phyloP scores from a whole-genome alignment of 2,329 filamentous ascomycete genomes.

The Fusarium longipes region DNA sequence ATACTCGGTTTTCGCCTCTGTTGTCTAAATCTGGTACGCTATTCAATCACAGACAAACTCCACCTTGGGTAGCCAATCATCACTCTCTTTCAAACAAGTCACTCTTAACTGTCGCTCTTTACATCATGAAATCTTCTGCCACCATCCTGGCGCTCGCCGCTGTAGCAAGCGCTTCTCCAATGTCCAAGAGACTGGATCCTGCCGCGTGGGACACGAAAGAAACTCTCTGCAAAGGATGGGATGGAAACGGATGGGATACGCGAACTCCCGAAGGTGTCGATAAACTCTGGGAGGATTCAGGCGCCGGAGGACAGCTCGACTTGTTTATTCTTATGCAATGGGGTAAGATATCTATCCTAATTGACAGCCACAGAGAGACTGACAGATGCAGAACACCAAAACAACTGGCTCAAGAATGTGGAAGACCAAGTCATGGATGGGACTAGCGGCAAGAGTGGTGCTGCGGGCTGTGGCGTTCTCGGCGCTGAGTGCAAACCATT shows the following conservation, averaged over 20 bases:
- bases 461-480: conserved; percentile 1
- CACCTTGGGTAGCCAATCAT: not conserved
- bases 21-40: not conserved
- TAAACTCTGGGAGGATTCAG: not conserved
- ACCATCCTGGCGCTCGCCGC: conserved; percentile 1
- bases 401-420: conserved; percentile 25
- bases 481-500: conserved; percentile 1
- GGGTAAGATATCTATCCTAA: not conserved
- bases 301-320: conserved; percentile 12
- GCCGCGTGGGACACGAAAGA: conserved; percentile 5
- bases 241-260: conserved; percentile 5
- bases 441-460: conserved; percentile 12
- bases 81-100: not conserved
- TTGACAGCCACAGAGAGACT: not conserved
- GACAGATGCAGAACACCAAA: conserved; percentile 13
- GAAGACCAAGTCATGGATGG: conserved; percentile 7
- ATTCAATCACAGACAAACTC: not conserved
- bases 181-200: not conserved
- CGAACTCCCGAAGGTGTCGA: conserved; percentile 22
- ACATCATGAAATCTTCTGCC: conserved; percentile 9
- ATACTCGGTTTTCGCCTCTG: not conserved
- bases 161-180: not conserved
- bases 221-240: conserved; percentile 18
- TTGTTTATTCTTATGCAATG: conserved; percentile 12
- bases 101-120: not conserved